Percentiles rank a stretch among this genome's conserved stretches.
phyloP scores from a whole-genome alignment of 352 stramenopile genomes.

The Globisporangium megalacanthum region DNA sequence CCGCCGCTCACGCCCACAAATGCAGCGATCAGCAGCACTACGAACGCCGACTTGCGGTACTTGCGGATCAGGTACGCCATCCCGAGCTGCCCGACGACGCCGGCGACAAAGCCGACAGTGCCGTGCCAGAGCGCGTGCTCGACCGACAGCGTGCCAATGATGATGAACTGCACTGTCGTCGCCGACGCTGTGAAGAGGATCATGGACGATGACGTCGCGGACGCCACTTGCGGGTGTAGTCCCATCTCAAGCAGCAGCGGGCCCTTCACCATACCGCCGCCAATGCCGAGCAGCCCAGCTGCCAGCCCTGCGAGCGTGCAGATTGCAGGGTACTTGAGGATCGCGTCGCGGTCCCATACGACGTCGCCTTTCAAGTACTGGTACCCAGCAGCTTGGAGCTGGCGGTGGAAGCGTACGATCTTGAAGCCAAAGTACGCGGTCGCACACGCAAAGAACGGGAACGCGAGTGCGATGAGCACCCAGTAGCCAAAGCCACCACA shows the following conservation, averaged over 20 bases:
- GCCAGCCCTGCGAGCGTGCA: constrained; percentile 70
- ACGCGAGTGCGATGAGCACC: constrained; percentile 47
- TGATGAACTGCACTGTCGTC: constrained; percentile 93
- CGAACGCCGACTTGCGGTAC: constrained; percentile 78
- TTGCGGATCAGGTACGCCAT: constrained; percentile 91
- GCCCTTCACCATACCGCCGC: constrained; percentile 89
- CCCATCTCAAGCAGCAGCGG: constrained; percentile 89
- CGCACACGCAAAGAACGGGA: constrained; percentile 64
- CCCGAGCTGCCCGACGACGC: constrained; percentile 87
- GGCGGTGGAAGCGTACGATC: constrained; percentile 52
- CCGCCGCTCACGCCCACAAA: constrained; percentile 66
- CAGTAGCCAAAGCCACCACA: constrained; percentile 71
- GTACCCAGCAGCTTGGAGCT: constrained; percentile 74
- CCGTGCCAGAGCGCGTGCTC: constrained; percentile 91
- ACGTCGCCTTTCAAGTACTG: constrained; percentile 96
- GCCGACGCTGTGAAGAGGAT: constrained; percentile 93
- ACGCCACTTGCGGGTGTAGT: constrained; percentile 80
- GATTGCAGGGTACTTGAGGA: constrained; percentile 77
- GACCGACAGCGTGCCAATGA: constrained; percentile 88
- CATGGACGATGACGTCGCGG: constrained; percentile 89
- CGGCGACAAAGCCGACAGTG: constrained; percentile 89
- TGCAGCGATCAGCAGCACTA: constrained; percentile 69
- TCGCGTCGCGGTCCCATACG: constrained; percentile 88
- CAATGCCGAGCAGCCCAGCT: constrained; percentile 80
- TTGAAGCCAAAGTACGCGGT: constrained; percentile 77